These are phyloP conservation scores for Adansonia digitata DNA, from an alignment of 345 rosid genomes.

Conservation along the genomic window DNA sequence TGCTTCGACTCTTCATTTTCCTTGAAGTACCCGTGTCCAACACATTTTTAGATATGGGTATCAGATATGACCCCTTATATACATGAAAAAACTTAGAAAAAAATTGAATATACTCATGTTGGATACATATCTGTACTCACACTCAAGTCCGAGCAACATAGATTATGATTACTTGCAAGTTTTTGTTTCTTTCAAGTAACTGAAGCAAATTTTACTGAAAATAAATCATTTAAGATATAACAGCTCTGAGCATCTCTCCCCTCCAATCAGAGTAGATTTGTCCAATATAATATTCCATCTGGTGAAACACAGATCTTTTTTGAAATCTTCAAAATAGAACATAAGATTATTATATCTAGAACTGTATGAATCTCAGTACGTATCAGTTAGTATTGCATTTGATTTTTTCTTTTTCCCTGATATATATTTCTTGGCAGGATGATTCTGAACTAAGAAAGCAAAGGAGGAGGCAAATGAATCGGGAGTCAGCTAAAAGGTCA, in stretches of 20 bases:
- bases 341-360: neutral
- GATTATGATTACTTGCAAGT: too few species aligned
- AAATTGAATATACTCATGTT: too few species aligned
- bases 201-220: neutral
- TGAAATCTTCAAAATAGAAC: neutral
- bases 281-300: neutral
- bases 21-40: too few species aligned
- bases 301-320: neutral
- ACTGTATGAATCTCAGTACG: neutral
- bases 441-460: neutral
- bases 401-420: neutral
- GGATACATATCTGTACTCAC: too few species aligned
- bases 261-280: neutral
- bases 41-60: too few species aligned
- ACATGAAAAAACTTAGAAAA: too few species aligned
- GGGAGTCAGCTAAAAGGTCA: slow-evolving; percentile 10
- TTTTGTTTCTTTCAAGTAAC: neutral
- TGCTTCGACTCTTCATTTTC: too few species aligned
- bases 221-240: neutral
- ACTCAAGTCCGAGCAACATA: too few species aligned
- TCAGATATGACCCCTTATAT: too few species aligned
- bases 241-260: neutral
- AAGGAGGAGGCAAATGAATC: slow-evolving; percentile 3
- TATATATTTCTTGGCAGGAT: neutral
- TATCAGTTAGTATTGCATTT: neutral